Evolutionary conservation across 495 filamentous ascomycete genomes (phyloP), one percentile per base, ranked within the genome.

Genomic region (Aspergillus bertholletiae): DNA sequence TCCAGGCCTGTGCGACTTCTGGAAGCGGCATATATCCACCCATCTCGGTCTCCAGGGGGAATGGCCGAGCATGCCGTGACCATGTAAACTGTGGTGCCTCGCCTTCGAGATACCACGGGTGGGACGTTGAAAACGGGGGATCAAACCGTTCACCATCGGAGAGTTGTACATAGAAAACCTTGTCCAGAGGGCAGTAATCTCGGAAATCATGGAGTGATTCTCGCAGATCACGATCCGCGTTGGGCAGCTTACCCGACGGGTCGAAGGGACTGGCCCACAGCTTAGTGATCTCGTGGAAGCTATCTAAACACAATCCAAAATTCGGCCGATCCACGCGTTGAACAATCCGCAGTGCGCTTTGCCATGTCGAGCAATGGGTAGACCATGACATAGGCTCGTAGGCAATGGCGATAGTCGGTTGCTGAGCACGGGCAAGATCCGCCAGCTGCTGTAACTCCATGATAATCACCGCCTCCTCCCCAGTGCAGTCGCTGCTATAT

Each of bases 311-410:
- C 27, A 88, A 66, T 0, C 87, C 87, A 56, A 90, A 88, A 65
- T 89, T 90, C 7, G 75, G 68, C 3, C 85, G 64, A 55, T 88
- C 65, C 24, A 89, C 86, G 3, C 64, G 62, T 44, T 74, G 54
- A 3, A 86, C 81, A 4, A 89, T 65, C 5, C 80, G 72, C 74
- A 86, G 84, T 53, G 77, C 80, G 28, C 66, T 61, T 62, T 90
- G 82, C 88, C 88, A 90, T 1, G 77, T 82, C 58, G 87, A 78
- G 54, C 80, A 74, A 58, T 80, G 76, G 0, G 80, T 85, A 28
- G 83, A 84, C 85, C 86, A 92, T 26, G 81, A 83, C 5, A 90
- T 72, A 35, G 76, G 75, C 66, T 92, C 88, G 62, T 90, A 90
- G 5, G 86, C 85, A 56, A 89, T 84, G 12, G 80, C 60, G 6